A percentile compares a stretch with the other conserved stretches of the same genome.
Evolutionary conservation across 768 basidiomycete species (phyloP).

Genomic region (Clathrus columnatus): DNA sequence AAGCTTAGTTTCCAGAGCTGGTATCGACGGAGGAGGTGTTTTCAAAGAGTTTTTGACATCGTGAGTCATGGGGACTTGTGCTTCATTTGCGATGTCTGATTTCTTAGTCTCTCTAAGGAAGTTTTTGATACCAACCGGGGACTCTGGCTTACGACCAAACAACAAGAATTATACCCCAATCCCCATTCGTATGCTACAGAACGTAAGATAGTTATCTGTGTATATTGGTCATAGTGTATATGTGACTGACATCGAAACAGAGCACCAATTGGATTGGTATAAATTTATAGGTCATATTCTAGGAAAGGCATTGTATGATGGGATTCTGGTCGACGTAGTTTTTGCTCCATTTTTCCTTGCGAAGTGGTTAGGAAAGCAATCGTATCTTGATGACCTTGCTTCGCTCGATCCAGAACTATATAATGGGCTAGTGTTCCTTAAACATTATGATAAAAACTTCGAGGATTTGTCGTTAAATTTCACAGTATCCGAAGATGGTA

Average conservation of each 20-base stretch:
- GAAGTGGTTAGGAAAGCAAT: slow-evolving; percentile 92
- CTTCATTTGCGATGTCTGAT: neutral
- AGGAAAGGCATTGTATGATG: slow-evolving; percentile 95
- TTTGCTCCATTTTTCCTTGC: slow-evolving; percentile 94
- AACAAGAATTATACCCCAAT: slow-evolving; percentile 93
- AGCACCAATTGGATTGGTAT: slow-evolving; percentile 85
- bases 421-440: slow-evolving; percentile 84
- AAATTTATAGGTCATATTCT: slow-evolving; percentile 88
- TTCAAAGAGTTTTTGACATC: slow-evolving; percentile 95
- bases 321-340: slow-evolving; percentile 88
- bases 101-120: slow-evolving; percentile 68
- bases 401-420: slow-evolving; percentile 91
- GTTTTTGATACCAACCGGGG: slow-evolving; percentile 94
- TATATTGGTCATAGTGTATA: neutral
- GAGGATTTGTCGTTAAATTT: slow-evolving; percentile 90
- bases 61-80: slow-evolving; percentile 20
- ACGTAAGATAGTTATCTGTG: slow-evolving; percentile 34
- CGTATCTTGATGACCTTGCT: slow-evolving; percentile 85
- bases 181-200: slow-evolving; percentile 89
- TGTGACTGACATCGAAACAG: slow-evolving; percentile 28
- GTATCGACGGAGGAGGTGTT: slow-evolving; percentile 94
- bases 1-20: slow-evolving; percentile 41
- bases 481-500: slow-evolving; percentile 79
- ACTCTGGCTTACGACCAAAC: slow-evolving; percentile 83
- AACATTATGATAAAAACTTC: slow-evolving; percentile 78